Evolutionary conservation across 192 early-diverging fungal genomes (phyloP).

Genomic region (Gaertneriomyces sp.): DNA sequence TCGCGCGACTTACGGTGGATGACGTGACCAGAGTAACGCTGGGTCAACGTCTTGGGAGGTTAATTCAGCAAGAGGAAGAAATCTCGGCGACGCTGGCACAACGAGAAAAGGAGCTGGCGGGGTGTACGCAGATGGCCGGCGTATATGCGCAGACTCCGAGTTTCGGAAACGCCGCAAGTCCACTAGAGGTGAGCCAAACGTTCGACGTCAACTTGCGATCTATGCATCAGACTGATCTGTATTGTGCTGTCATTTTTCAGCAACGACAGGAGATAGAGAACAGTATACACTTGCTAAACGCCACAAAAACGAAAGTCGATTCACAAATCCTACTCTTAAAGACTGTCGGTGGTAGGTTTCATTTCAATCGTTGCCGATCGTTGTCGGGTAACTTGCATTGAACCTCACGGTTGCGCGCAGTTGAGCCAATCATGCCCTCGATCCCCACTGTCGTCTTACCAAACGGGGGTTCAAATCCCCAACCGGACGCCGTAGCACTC

Average conservation of each 20-base stretch:
- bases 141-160: conserved; percentile 34
- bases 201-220: not conserved
- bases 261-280: conserved; percentile 43
- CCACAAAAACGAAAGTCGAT: conserved; percentile 16
- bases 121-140: conserved; percentile 31
- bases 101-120: conserved; percentile 36
- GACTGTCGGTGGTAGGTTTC: conserved; percentile 25
- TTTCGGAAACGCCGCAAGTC: conserved; percentile 33
- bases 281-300: conserved; percentile 35
- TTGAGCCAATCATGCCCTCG: conserved; percentile 27
- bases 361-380: conserved; percentile 2
- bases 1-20: conserved; percentile 34
- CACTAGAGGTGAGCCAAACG: conserved; percentile 29
- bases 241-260: conserved; percentile 6
- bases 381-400: not conserved
- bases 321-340: conserved; percentile 34
- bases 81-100: conserved; percentile 22
- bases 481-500: conserved; percentile 27
- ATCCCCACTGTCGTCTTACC: not conserved
- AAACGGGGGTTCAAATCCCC: not conserved
- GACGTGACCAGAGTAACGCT: conserved; percentile 43
- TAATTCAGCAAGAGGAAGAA: conserved; percentile 30
- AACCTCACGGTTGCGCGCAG: not conserved
- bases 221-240: not conserved
- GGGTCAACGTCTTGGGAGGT: conserved; percentile 38